Conservation (phyloP, 331 rosid species). For the Ulmus americana region DNA sequence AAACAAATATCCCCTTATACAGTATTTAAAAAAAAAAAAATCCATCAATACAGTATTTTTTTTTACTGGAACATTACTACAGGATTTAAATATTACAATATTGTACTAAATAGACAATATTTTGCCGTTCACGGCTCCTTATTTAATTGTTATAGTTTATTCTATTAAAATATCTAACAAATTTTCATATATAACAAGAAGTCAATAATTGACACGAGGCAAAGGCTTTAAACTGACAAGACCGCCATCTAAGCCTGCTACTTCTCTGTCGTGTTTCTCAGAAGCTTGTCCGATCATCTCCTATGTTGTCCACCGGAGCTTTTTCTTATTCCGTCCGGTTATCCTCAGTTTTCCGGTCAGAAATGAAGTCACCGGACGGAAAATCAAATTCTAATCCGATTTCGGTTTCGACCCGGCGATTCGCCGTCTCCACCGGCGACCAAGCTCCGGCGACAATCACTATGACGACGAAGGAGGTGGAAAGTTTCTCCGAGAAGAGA, state of each 20-base stretch:
- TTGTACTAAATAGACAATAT: no score
- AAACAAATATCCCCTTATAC: no score
- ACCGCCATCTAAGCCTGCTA: not conserved
- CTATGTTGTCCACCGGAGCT: constrained; percentile 41
- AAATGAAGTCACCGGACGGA: not conserved
- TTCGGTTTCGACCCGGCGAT: constrained; percentile 5
- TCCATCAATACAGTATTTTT: no score
- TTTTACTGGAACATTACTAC: no score
- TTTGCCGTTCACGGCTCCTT: no score
- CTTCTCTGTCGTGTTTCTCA: not conserved
- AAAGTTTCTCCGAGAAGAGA: constrained; percentile 3
- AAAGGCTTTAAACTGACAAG: not conserved
- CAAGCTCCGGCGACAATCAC: constrained; percentile 16
- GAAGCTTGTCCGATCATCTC: not conserved
- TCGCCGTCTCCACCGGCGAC: constrained; percentile 40
- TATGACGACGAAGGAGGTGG: not conserved
- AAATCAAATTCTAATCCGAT: constrained; percentile 11
- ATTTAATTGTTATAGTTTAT: no score
- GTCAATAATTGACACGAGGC: not conserved
- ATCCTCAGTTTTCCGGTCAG: constrained; percentile 22
- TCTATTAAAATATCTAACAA: no score
- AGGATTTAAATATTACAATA: no score
- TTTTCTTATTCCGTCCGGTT: constrained; percentile 19
- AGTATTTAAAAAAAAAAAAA: no score
- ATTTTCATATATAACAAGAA: not conserved